These are phyloP conservation scores for Neoscytalidium dimidiatum DNA, from an alignment of 2,329 filamentous ascomycete species.

Conservation along the genomic window DNA sequence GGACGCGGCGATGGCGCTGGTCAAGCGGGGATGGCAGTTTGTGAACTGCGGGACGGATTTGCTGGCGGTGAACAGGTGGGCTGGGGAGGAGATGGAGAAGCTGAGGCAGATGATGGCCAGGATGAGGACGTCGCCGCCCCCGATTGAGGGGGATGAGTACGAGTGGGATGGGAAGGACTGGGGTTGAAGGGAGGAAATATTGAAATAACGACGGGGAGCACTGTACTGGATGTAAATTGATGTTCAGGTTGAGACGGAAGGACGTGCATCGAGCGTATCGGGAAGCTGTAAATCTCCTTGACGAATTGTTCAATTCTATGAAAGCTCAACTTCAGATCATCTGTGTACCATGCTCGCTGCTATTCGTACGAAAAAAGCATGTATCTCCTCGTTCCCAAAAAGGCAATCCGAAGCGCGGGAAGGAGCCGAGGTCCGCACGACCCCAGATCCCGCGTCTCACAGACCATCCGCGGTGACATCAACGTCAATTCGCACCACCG, in stretches of 20 bases:
- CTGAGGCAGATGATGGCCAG: neutral
- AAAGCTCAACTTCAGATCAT: too few species aligned
- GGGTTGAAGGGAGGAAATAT: neutral
- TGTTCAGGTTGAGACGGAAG: too few species aligned
- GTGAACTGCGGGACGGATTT: conserved; percentile 5
- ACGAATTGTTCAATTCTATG: too few species aligned
- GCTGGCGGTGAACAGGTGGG: neutral
- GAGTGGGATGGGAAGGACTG: conserved; percentile 11
- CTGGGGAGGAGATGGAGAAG: neutral
- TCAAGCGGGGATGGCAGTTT: neutral
- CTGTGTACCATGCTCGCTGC: too few species aligned
- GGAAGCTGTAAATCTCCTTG: too few species aligned
- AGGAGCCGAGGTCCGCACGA: conserved; percentile 2
- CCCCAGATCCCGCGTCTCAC: neutral
- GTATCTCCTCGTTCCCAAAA: neutral
- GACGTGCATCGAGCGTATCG: too few species aligned
- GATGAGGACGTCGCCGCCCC: neutral
- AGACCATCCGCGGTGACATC: conserved; percentile 6
- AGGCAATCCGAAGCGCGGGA: neutral
- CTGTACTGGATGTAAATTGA: too few species aligned
- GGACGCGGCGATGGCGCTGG: neutral
- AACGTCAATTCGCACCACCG: neutral
- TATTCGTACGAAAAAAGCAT: neutral
- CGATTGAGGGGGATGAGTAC: neutral
- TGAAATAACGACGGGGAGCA: too few species aligned